Base-by-base conservation (phyloP, 2,329 filamentous ascomycete genomes). In the Claviceps pusilla region DNA sequence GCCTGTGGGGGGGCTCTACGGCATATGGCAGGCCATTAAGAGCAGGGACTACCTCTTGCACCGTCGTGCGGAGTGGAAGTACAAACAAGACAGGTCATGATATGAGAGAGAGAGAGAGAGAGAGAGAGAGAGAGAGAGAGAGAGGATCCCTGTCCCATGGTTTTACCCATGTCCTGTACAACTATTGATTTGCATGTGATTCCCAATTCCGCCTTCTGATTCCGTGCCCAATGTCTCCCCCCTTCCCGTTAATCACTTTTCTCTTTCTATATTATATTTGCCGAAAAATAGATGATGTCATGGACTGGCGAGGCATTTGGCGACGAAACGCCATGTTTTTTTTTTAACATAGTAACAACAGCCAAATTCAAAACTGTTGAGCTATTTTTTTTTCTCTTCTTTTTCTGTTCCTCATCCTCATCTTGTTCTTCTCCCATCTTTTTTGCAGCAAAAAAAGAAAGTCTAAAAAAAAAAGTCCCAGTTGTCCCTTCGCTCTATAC, bases 1-100 rank as follows among this genome's bases (percentile, higher is more conserved):
- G 73, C 81, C 81, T 0, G 61, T 83, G 16, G 77, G 76, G 0
- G 81, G 80, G 0, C 62, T 83, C 2, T 79, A 77, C 54, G 82
- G 82, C 2, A 76, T 84, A 52, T 75, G 69, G 62, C 77, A 77
- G 66, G 74, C 77, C 41, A 81, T 84, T 52, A 66, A 71, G 62
- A 82, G 79, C 62, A 70, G 71, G 59, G 78, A 80, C 54, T 80
- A 79, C 56, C 63, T 72, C 63, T 66, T 80, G 54, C 77, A 81
- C 59, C 70, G 77, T 14, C 64, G 69, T 42, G 76, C 77, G 0
- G 65, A 69, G 61, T 81, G 78, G 77, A 78, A 75, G 67, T 76
- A 73, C 68, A 74, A 71, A 55, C 67, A 58, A 11, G 60, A 61
- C 39, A 51, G 56, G 19, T 51, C 10, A 51, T 43, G n/a, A 16